Percentiles rank a stretch among this genome's conserved stretches.
These are phyloP conservation scores for Scutellaria baicalensis DNA, from an alignment of 257 asterid species.

Conservation along the genomic window DNA sequence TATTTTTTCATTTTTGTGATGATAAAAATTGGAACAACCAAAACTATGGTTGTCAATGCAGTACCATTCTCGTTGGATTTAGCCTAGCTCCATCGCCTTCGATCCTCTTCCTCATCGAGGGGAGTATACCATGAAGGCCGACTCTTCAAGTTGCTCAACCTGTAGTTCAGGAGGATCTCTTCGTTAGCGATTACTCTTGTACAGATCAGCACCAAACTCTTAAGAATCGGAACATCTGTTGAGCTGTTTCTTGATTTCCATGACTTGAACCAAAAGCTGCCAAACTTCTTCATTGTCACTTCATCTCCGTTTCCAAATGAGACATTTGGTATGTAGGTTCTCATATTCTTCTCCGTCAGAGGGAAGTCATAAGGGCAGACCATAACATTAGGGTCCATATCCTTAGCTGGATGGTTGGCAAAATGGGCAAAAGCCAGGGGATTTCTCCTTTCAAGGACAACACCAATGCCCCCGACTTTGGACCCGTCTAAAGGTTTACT, in stretches of 20 bases:
- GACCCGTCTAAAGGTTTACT: constrained; percentile 66
- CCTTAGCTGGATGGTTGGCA: constrained; percentile 82
- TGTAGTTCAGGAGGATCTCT: constrained; percentile 73
- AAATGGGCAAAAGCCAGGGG: constrained; percentile 88
- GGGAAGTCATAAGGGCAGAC: constrained; percentile 84
- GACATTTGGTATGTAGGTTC: constrained; percentile 70
- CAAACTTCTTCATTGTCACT: constrained; percentile 52
- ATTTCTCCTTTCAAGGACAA: constrained; percentile 67
- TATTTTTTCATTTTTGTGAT: too few species aligned
- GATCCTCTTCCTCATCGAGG: constrained; percentile 83
- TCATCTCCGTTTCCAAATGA: constrained; percentile 69
- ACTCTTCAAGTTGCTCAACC: constrained; percentile 75
- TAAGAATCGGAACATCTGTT: constrained; percentile 42
- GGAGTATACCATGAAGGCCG: constrained; percentile 86
- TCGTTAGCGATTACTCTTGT: constrained; percentile 63
- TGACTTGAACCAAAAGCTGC: constrained; percentile 82
- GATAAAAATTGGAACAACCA: too few species aligned
- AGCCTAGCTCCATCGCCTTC: constrained; percentile 68
- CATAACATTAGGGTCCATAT: constrained; percentile 65
- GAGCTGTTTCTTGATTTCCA: constrained; percentile 45
- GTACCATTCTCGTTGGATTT: neutral
- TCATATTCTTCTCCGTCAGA: constrained; percentile 52
- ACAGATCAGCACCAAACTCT: constrained; percentile 65
- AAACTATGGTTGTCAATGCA: neutral
- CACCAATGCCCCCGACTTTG: constrained; percentile 31